These are phyloP conservation scores for Ceratocystiopsis minuta DNA, from an alignment of 2,329 filamentous ascomycete genomes.

Conservation along the genomic window DNA sequence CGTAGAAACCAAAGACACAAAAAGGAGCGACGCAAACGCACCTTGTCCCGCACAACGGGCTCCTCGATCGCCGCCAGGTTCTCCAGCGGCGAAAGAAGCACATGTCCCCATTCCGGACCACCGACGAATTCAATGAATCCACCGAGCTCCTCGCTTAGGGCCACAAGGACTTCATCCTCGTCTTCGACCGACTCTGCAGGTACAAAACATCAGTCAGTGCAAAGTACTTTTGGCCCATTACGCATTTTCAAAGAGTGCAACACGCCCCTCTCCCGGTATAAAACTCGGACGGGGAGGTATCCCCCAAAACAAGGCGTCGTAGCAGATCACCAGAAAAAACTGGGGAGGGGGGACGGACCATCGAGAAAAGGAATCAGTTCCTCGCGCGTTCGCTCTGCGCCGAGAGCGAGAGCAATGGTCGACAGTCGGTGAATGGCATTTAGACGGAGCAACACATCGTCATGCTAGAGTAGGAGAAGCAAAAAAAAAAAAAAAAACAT, in stretches of 20 bases:
- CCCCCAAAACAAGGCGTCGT: no score
- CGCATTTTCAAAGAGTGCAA: no score
- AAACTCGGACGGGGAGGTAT: no score
- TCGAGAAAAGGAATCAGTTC: conserved; percentile 98
- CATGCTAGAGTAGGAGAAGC: conserved; percentile 52
- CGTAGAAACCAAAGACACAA: neutral
- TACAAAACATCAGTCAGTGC: conserved; percentile 1
- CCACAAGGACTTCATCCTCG: conserved; percentile 94
- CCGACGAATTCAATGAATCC: conserved; percentile 96
- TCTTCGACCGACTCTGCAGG: conserved; percentile 87
- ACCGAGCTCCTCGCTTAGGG: conserved; percentile 89
- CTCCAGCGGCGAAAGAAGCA: conserved; percentile 90
- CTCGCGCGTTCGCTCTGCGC: conserved; percentile 89
- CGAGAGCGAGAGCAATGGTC: conserved; percentile 90
- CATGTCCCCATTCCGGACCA: conserved; percentile 81
- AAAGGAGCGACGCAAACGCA: conserved; percentile 20
- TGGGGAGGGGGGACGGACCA: conserved; percentile 41
- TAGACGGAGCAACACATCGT: conserved; percentile 92
- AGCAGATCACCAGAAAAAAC: conserved; percentile 9
- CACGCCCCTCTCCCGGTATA: no score
- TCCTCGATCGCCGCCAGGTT: conserved; percentile 98
- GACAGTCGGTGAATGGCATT: conserved; percentile 97
- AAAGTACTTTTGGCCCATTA: neutral
- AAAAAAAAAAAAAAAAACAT: neutral
- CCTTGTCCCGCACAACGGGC: conserved; percentile 94